Conservation (phyloP, 2,329 filamentous ascomycete species). For the Botryosphaeria dothidea region DNA sequence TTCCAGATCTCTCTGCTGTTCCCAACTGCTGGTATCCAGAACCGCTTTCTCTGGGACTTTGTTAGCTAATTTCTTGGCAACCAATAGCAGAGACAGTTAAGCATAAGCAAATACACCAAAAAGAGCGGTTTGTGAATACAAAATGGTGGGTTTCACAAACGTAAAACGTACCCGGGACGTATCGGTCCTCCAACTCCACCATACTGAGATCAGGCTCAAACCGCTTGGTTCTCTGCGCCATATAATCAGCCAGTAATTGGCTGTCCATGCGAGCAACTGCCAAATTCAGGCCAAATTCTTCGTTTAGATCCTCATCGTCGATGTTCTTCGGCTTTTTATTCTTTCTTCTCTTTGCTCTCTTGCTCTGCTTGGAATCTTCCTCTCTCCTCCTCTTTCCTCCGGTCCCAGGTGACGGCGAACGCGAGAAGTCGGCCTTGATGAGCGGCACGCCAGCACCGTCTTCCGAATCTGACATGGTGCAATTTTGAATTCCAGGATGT, state of each 20-base stretch:
- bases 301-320: slow-evolving; percentile 59
- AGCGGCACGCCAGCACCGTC: slow-evolving; percentile 46
- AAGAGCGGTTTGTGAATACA: background rate
- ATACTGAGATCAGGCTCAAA: slow-evolving; percentile 80
- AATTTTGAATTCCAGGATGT: background rate
- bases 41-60: slow-evolving; percentile 65
- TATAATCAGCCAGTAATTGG: slow-evolving; percentile 78
- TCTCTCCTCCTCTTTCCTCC: slow-evolving; percentile 44
- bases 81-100: slow-evolving; percentile 20
- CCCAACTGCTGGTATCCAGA: slow-evolving; percentile 75
- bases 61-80: background rate
- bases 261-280: slow-evolving; percentile 82
- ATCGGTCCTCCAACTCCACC: slow-evolving; percentile 81
- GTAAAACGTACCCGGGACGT: slow-evolving; percentile 66
- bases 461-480: slow-evolving; percentile 48
- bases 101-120: background rate
- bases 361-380: slow-evolving; percentile 33
- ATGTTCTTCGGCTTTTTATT: slow-evolving; percentile 60
- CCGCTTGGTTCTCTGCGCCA: slow-evolving; percentile 74
- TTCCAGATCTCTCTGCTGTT: slow-evolving; percentile 65
- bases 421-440: slow-evolving; percentile 42
- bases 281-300: slow-evolving; percentile 65
- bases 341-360: slow-evolving; percentile 57
- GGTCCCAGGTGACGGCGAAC: slow-evolving; percentile 26
- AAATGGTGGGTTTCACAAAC: background rate